Percentiles rank a stretch among this genome's conserved stretches.
phyloP scores from a whole-genome alignment of 192 early-diverging fungal species.

The Dissophora ornata region DNA sequence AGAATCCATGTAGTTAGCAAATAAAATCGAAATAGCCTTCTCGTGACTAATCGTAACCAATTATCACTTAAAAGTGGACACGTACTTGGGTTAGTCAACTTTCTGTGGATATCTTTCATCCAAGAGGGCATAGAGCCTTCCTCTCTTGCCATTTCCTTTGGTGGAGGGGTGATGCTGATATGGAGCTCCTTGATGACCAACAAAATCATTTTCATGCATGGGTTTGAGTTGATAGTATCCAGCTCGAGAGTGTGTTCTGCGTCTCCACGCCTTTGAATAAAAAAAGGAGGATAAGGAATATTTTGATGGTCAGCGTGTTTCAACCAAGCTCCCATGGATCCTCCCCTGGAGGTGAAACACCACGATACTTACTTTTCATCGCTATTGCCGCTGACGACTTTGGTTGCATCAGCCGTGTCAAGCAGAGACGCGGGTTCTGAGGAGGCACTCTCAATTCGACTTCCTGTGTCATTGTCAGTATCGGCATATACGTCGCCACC shows the following conservation, averaged over 20 bases:
- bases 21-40: slow-evolving; percentile 1
- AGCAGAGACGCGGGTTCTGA: neutral
- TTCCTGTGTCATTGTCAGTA: neutral
- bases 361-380: slow-evolving; percentile 12
- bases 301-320: neutral
- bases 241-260: slow-evolving; percentile 54
- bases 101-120: slow-evolving; percentile 70
- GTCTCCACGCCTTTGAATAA: neutral
- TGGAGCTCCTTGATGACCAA: slow-evolving; percentile 67
- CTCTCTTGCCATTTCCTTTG: slow-evolving; percentile 32
- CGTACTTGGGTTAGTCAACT: slow-evolving; percentile 57
- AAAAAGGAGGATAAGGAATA: neutral
- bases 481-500: slow-evolving; percentile 10
- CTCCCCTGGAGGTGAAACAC: neutral
- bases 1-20: neutral
- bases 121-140: slow-evolving; percentile 65
- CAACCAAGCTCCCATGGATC: neutral
- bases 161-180: slow-evolving; percentile 50
- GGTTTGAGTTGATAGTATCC: slow-evolving; percentile 67
- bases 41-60: neutral
- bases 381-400: neutral
- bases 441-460: neutral
- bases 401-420: neutral
- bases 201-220: slow-evolving; percentile 73
- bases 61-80: too few species aligned